Base-by-base conservation (phyloP, 2,329 filamentous ascomycete genomes). In the Neonectria coccinea region DNA sequence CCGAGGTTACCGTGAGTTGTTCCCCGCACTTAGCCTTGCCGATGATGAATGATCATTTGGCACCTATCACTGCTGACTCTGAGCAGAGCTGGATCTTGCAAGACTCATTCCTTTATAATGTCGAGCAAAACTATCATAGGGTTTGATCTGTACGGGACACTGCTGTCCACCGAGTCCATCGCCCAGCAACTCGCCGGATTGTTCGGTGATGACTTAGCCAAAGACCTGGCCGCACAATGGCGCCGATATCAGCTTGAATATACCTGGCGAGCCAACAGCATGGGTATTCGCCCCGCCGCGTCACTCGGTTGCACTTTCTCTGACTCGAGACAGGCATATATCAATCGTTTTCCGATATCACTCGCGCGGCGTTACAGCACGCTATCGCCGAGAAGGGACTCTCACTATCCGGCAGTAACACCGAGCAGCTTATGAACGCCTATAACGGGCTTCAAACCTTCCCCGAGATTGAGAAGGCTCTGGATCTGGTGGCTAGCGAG, bases 111-210 rank as follows among this genome's bases (percentile, higher is more conserved):
- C 2, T 12, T 31, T 12, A 51, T 2, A 3, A 51, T 51, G 47
- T 18, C 47, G 29, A 33, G 27, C 27, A 31, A 77, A 48, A 79
- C 75, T 16, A 79, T 90, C 51, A 82, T 94, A 58, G 91, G 90
- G 1, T 93, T 94, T 67, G 91, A 94, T 72, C 82, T 92, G 2
- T 94, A 93, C 77, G 91, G 91, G 58, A 94, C 91, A 2, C 78
- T 94, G 10, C 82, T 94, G 6, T 92, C 90, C 10, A 92, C 91
- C 2, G 86, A 88, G 47, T 91, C 89, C 31, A 92, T 93, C 66
- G 84, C 85, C 7, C 78, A 83, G 39, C 82, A 89, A 64, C 79
- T 94, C 12, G 83, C 84, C 16, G 77, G 80, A 33, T 77, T 89
- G 60, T 88, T 88, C 70, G 88, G 86, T 7, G 75, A 85, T 31